Evolutionary conservation across 305 asterid species (phyloP).

Genomic region (Plantago coronopus): DNA sequence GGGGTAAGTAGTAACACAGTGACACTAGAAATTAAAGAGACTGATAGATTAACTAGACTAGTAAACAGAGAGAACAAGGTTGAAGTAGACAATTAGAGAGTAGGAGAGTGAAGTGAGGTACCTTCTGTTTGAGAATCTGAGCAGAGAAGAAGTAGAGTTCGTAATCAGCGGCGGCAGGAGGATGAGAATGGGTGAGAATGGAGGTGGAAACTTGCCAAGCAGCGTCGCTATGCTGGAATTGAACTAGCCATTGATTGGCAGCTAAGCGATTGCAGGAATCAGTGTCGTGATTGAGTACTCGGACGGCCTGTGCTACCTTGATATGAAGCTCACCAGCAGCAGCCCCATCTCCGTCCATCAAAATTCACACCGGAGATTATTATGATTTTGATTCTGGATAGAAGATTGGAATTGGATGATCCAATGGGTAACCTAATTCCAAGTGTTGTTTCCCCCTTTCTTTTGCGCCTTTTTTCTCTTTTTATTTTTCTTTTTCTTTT

Average conservation of each 20-base stretch:
- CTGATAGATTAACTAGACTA: too few species aligned
- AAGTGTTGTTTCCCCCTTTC: neutral
- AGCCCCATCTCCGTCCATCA: slow-evolving; percentile 37
- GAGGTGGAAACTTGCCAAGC: slow-evolving; percentile 89
- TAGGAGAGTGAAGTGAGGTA: neutral
- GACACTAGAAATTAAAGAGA: too few species aligned
- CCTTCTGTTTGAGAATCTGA: slow-evolving; percentile 93
- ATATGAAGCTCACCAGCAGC: slow-evolving; percentile 63
- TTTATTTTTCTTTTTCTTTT: too few species aligned
- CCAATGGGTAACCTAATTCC: slow-evolving; percentile 11
- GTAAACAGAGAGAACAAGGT: too few species aligned
- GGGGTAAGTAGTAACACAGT: too few species aligned
- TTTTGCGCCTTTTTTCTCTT: neutral
- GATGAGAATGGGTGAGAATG: slow-evolving; percentile 57
- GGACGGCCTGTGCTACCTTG: slow-evolving; percentile 83
- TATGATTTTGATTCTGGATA: neutral
- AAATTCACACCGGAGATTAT: neutral
- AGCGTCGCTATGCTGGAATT: slow-evolving; percentile 73
- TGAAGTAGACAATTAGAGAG: too few species aligned
- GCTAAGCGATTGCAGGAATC: slow-evolving; percentile 87
- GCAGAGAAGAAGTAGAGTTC: slow-evolving; percentile 90
- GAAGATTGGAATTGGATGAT: neutral
- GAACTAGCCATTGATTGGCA: slow-evolving; percentile 92
- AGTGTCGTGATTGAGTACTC: slow-evolving; percentile 79
- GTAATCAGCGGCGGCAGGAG: slow-evolving; percentile 44